phyloP scores from a whole-genome alignment of 495 filamentous ascomycete species.

The Aspergillus steynii region DNA sequence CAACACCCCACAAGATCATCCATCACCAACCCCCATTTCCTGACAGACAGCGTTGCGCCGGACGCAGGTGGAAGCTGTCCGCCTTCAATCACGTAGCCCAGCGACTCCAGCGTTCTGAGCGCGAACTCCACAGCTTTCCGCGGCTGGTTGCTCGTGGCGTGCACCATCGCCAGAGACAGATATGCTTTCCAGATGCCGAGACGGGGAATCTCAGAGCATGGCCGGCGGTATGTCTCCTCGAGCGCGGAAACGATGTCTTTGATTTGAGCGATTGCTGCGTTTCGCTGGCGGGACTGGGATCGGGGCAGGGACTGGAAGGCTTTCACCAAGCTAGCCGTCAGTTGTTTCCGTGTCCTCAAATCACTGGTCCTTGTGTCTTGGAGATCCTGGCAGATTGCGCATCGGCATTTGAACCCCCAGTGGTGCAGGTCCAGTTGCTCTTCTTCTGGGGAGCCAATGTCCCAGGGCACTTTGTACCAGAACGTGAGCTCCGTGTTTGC shows the following conservation, averaged over 20 bases:
- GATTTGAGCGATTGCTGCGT: conserved; percentile 12
- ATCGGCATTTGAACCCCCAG: conserved; percentile 53
- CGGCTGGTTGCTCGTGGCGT: background rate
- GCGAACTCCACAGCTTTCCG: conserved; percentile 28
- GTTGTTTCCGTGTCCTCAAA: conserved; percentile 13
- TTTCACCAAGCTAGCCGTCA: conserved; percentile 12
- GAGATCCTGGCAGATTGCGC: conserved; percentile 40
- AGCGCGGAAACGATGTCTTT: conserved; percentile 21
- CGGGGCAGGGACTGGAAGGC: conserved; percentile 5
- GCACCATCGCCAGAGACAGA: conserved; percentile 27
- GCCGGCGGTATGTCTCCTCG: conserved; percentile 31
- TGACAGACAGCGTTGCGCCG: conserved; percentile 28
- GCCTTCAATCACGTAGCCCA: conserved; percentile 44
- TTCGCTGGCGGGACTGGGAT: background rate
- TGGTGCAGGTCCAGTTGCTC: conserved; percentile 20
- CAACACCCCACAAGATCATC: conserved; percentile 34
- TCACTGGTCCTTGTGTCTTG: conserved; percentile 4
- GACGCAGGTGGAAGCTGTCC: conserved; percentile 17
- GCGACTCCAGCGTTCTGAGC: conserved; percentile 33
- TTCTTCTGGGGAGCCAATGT: conserved; percentile 12
- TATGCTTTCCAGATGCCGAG: conserved; percentile 28
- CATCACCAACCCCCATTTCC: conserved; percentile 42
- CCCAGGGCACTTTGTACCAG: conserved; percentile 34
- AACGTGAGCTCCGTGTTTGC: conserved; percentile 51
- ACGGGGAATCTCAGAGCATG: conserved; percentile 29